Evolutionary conservation across 2,329 filamentous ascomycete species (phyloP), one percentile per base, ranked within the genome.

Genomic region (Ophiocordyceps camponoti-saundersi): DNA sequence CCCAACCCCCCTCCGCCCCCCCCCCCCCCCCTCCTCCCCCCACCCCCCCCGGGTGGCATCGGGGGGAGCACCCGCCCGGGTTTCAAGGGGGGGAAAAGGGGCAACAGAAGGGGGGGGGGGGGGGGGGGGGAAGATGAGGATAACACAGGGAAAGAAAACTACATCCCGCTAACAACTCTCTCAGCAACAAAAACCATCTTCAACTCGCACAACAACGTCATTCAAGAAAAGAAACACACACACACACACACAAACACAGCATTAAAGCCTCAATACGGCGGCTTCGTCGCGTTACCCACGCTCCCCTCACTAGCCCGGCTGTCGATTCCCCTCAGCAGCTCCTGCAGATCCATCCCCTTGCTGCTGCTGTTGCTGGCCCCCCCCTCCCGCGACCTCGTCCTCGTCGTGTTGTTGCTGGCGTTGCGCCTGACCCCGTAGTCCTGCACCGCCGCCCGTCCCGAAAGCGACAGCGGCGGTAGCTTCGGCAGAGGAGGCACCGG

Each of bases 401-500:
- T 51, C 20, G 58, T 52, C 50, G 62, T 64, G 20, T 70, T 65
- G 3, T 62, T 63, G 16, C 63, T 64, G 8, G 67, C 62, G 56
- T 69, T 72, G 55, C 62, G 65, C 21, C 67, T 42, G 46, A 59
- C 66, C 20, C 65, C 58, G 40, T 65, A 54, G 26, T 70, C 64
- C 43, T 64, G 64, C 11, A 59, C 58, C 3, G 61, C 57, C 15
- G 59, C 52, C 60, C 52, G 45, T 50, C 47, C 48, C 42, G n/a
- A 13, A 20, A 15, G 16, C 23, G 61, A 56, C 41, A 60, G 48
- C 10, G 60, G 51, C 20, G 52, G 59, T 18, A 64, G 52, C 46
- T 60, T 62, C 15, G 73, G 75, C 51, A 79, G 57, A 1, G 73
- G 73, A 6, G 75, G 75, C 13, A 79, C 74, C 0, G 75, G 75